Base-by-base conservation (phyloP, 768 basidiomycete species). In the Boletus rex-veris region DNA sequence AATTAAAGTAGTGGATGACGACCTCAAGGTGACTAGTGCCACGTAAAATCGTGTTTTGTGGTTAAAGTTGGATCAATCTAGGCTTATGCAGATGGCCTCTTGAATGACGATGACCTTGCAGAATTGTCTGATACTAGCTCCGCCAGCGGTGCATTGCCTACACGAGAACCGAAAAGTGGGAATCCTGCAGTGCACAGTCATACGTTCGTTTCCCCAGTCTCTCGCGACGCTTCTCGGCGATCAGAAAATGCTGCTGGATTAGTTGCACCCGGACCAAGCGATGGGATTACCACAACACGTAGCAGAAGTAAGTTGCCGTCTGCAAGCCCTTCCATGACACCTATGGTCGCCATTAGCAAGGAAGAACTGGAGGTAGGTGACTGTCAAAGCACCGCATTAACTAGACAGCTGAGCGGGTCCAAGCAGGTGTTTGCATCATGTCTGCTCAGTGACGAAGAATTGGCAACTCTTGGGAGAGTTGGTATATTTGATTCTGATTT, bases 71-170 rank as follows among this genome's bases (percentile, higher is more conserved):
- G 30, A 37, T 21, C 53, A 19, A 45, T 46, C 7, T 49, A 66
- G 58, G 63, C 60, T 21, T 77, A 75, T 57, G 71, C 67, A 16
- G 71, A 71, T 44, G 72, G 74, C 45, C 51, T 75, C 8, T 41
- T 75, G 33, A 65, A 68, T 54, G 71, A 73, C 11, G 65, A 68
- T 30, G 74, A 73, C 33, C 62, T 73, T 6, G 69, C 44, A 16
- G 48, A 67, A 16, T 44, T 73, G 12, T 38, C 31, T 45, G 45
- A 45, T 16, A 35, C 49, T 26, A 57, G 36, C 43, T 30, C 40
- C 6, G 2, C 15, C 36, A 28, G 46, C 10, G 24, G n/a, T 19
- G n/a, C 15, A 10, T 1, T 35, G 9, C 55, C 53, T 28, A 19
- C 4, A 18, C 54, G 28, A 40, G 49, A 52, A 37, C 7, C 37